These are phyloP conservation scores for Globisporangium takayamanum DNA, from an alignment of 352 stramenopile species.

Conservation along the genomic window DNA sequence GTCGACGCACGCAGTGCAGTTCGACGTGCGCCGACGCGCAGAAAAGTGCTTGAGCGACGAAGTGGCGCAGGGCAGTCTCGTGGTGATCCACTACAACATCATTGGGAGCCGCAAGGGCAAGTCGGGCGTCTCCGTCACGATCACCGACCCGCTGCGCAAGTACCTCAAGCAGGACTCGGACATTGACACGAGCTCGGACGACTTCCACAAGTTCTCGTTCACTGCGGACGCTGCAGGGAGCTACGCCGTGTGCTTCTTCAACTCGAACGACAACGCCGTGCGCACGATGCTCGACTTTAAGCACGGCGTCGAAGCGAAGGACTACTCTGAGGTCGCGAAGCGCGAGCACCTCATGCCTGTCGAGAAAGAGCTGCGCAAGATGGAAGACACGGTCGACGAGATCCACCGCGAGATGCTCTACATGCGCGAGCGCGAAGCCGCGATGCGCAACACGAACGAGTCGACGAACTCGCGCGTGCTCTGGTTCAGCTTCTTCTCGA, in stretches of 20 bases:
- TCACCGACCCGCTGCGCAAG: slow-evolving; percentile 71
- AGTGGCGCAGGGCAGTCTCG: slow-evolving; percentile 63
- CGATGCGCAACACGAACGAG: slow-evolving; percentile 88
- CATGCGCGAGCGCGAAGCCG: slow-evolving; percentile 81
- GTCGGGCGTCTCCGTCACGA: slow-evolving; percentile 58
- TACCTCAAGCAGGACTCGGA: slow-evolving; percentile 82
- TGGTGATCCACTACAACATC: slow-evolving; percentile 82
- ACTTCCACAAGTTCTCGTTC: slow-evolving; percentile 84
- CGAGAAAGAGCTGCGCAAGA: slow-evolving; percentile 85
- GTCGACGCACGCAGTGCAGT: slow-evolving; percentile 48
- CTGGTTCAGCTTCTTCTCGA: slow-evolving; percentile 89
- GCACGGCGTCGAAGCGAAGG: slow-evolving; percentile 83
- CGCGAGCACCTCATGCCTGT: slow-evolving; percentile 86
- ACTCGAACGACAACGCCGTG: slow-evolving; percentile 63
- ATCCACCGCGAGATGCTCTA: slow-evolving; percentile 89
- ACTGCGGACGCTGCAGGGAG: slow-evolving; percentile 56
- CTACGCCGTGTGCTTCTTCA: slow-evolving; percentile 80
- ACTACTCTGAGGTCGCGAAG: slow-evolving; percentile 87
- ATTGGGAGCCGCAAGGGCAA: slow-evolving; percentile 56
- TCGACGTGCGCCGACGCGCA: slow-evolving; percentile 54
- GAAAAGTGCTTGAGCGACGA: slow-evolving; percentile 87
- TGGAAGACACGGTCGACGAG: slow-evolving; percentile 86
- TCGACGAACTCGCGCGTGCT: slow-evolving; percentile 85
- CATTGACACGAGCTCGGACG: slow-evolving; percentile 74
- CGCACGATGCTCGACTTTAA: slow-evolving; percentile 86